Base-by-base conservation (phyloP, 208 protist species). In the Balamuthia mandrillaris region DNA sequence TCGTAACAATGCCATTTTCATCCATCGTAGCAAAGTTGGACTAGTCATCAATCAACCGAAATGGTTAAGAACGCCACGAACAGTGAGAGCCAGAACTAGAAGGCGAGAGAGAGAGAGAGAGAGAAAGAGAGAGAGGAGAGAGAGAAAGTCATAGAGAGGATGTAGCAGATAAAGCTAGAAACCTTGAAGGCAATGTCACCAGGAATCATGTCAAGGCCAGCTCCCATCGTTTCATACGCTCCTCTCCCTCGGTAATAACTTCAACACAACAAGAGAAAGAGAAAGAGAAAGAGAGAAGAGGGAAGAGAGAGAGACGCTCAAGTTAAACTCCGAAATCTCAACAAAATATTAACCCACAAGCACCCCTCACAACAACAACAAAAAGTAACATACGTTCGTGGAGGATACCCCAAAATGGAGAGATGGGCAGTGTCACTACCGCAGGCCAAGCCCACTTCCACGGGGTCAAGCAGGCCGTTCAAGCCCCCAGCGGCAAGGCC, bases 131-230 rank as follows among this genome's bases (percentile, higher is more conserved):
- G 5, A 31, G 0, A 52, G 1, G 24, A 33, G 42, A 33, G 3
- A 33, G 14, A 0, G 41, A 14, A 51, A 21, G 9, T 44, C 16
- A 44, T 12, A 83, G 66, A 72, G 0, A 45, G 3, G 12, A 33
- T 0, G 14, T 39, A 21, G 9, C 18, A 37, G 24, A 49, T 21
- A 31, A 21, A 41, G 31, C 21, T 27, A 10, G 18, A 18, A 27
- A 92, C 89, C 81, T 94, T 94, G 70, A 94, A 94, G 21, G 92
- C 92, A 91, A 94, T 94, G 51, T 94, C 92, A 52, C 93, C 92
- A 18, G 90, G 82, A 16, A 75, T 27, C 92, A 94, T 94, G 45
- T 90, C 85, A 29, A 94, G 49, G 31, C 92, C 92, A 33, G 91
- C 89, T 52, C 92, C 92, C 81, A 94, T 92, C 7, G 90, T 84